phyloP scores from a whole-genome alignment of 768 basidiomycete genomes.

The Psilocybe azurescens region DNA sequence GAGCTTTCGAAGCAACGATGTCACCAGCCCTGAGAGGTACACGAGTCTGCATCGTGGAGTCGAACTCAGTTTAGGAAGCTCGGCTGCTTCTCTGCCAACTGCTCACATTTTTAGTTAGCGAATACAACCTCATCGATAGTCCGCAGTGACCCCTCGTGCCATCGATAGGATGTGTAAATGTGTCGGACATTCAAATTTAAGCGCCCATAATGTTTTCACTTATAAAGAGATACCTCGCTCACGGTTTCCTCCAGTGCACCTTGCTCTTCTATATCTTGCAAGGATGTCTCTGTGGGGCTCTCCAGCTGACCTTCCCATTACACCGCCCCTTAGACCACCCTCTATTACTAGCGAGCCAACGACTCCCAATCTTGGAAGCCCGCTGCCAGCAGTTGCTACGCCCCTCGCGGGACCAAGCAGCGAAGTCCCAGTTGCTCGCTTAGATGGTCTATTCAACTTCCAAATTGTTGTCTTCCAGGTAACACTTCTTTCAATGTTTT shows the following conservation, averaged over 20 bases:
- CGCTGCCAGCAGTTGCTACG: not conserved
- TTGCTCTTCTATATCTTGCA: not conserved
- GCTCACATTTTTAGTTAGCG: not conserved
- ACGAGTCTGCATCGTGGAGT: no score
- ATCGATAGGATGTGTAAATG: not conserved
- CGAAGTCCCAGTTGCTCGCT: not conserved
- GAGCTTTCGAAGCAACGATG: no score
- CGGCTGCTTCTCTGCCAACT: no score
- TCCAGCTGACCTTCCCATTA: not conserved
- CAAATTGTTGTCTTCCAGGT: conserved; percentile 15
- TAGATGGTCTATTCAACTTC: conserved; percentile 13
- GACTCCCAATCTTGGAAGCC: no score
- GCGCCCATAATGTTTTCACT: conserved; percentile 6
- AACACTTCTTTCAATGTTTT: not conserved
- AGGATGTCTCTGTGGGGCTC: not conserved
- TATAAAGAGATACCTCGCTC: not conserved
- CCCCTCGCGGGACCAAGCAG: not conserved
- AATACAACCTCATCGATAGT: not conserved
- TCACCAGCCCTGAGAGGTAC: no score
- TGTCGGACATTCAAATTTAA: conserved; percentile 5
- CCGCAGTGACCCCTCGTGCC: not conserved
- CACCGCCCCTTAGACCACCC: not conserved
- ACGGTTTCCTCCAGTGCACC: not conserved
- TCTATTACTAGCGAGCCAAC: no score
- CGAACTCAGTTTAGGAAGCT: no score